phyloP scores from a whole-genome alignment of 2,329 filamentous ascomycete species.

The Pseudogymnoascus sp. region DNA sequence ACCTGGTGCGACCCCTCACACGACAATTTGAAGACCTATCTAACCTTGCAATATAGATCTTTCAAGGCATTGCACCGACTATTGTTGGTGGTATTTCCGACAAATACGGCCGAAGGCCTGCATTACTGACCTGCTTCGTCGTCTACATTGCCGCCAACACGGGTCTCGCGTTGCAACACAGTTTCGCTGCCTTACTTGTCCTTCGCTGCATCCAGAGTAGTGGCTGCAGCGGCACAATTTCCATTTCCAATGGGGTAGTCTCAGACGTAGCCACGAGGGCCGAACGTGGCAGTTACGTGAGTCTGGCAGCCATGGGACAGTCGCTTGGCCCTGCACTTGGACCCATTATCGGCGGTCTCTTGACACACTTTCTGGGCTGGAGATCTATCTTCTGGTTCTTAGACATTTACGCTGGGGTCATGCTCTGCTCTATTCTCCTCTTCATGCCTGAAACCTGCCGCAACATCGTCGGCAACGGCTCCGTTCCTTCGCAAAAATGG shows the following conservation, averaged over 20 bases:
- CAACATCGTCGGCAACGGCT: constrained; percentile 30
- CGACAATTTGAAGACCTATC: background rate
- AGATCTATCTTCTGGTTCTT: constrained; percentile 49
- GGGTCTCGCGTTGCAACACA: constrained; percentile 43
- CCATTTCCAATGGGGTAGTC: constrained; percentile 53
- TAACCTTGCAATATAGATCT: constrained; percentile 36
- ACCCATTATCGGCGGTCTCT: constrained; percentile 43
- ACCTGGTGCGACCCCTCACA: constrained; percentile 18
- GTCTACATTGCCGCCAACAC: constrained; percentile 51
- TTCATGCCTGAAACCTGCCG: constrained; percentile 29
- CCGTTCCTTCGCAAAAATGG: constrained; percentile 11
- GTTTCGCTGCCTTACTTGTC: constrained; percentile 45
- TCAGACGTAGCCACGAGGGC: constrained; percentile 56
- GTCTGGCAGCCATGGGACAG: constrained; percentile 38
- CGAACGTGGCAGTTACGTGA: constrained; percentile 61
- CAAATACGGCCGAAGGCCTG: constrained; percentile 45
- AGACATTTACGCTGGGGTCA: constrained; percentile 36
- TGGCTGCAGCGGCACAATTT: constrained; percentile 54
- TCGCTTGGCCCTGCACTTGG: constrained; percentile 41
- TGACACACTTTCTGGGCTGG: constrained; percentile 44
- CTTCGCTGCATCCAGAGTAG: constrained; percentile 51
- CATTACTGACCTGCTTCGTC: constrained; percentile 46
- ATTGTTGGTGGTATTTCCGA: constrained; percentile 53
- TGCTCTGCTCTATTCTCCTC: constrained; percentile 31
- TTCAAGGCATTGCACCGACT: constrained; percentile 54